Base-by-base conservation (phyloP, 768 basidiomycete species). In the Trametopsis cervina region DNA sequence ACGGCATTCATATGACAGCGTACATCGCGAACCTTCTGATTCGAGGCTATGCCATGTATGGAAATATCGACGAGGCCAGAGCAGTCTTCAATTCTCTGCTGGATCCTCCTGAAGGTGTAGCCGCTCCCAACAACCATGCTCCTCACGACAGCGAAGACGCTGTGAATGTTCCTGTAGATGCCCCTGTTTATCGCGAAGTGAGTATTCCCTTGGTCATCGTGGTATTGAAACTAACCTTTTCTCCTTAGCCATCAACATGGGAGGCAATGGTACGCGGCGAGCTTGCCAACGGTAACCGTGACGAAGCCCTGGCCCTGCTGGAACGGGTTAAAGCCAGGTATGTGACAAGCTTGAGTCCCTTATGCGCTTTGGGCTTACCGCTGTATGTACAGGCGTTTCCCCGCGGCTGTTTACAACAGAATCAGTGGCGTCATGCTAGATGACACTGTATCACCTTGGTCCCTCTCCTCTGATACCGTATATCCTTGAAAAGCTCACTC, bases 191-290 rank as follows among this genome's bases (percentile, higher is more conserved):
- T 67, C 81, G 91, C 46, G 91, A 95, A 70, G 86, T 87, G 29
- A 33, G 29, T 43, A n/a, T 10, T 11, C 7, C 25, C 17, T 22
- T 45, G 18, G 40, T 49, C 42, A 37, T 38, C 40, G 6, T 44
- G 13, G 33, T 20, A 25, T 40, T 44, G 17, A 35, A 56, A 41
- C 17, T 53, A 40, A 10, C 42, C 9, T 35, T n/a, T 4, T 45
- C 24, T 44, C 44, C 48, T 2, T 22, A 89, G 83, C 91, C 90
- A 11, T 91, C 88, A 35, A 94, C 91, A 0, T 95, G 89, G 84
- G 96, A 98, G 60, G 82, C 81, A 4, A 98, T 99, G 93, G 80
- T 99, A 54, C 79, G 89, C 12, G 89, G 88, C 1, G 96, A 99
- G 62, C 72, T 98, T 10, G 81, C 81, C 17, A 78, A 75, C 43